Base-by-base conservation (phyloP, 768 basidiomycete genomes). In the Russula sp. region DNA sequence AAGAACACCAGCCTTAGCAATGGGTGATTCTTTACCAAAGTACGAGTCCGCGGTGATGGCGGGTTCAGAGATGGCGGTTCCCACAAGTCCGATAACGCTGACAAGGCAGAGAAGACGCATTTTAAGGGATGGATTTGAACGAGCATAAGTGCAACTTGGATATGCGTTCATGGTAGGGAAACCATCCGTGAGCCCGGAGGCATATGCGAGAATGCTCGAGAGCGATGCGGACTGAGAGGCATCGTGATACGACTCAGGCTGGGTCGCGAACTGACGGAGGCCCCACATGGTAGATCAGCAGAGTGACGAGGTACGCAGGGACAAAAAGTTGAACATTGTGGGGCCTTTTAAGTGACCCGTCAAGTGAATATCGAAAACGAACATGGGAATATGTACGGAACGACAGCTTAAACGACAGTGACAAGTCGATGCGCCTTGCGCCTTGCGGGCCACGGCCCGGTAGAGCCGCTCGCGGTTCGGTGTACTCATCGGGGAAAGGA, bases 1-100 rank as follows among this genome's bases (percentile, higher is more conserved):
- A 16, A 90, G 80, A n/a, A 90, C 54, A 5, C 84, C 84, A 0
- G 81, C 81, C 69, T 85, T 81, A 7, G 88, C 87, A 69, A 88
- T 79, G 36, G 84, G 81, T 0, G 78, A 79, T 72, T 89, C 83
- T 9, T 75, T 75, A 0, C 74, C 70, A 62, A 85, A 72, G 71
- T 86, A 90, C 20, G 74, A 68, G 69, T 85, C 81, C 36, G 82
- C 82, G 6, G 69, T 28, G n/a, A n/a, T n/a, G 22, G 20, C 0
- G 24, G 55, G 22, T 28, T 65, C 54, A 52, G 57, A 54, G 20
- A 60, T 16, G 62, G 71, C 64, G 70, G 72, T 59, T 7, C 69
- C 57, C 67, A 73, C 67, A 66, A 73, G 48, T 38, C 74, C 64
- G 71, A 72, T 52, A 5, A 73, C 67, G 48, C 75, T 74, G 20